A percentile compares a stretch with the other conserved stretches of the same genome.
phyloP scores from a whole-genome alignment of 768 basidiomycete species.

The Chalciporus pseudorubinellus region DNA sequence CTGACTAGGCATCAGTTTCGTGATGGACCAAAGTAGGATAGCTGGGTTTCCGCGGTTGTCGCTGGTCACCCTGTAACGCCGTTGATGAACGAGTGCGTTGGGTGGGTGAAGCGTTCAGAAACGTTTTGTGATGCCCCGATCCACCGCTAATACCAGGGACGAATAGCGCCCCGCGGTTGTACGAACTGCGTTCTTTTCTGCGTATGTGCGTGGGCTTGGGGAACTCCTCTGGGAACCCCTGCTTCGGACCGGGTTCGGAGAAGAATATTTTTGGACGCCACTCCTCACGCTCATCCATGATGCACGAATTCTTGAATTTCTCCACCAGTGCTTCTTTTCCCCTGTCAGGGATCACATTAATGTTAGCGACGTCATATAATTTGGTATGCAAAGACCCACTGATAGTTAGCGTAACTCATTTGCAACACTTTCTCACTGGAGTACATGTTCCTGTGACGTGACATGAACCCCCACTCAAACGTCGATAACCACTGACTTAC shows the following conservation, averaged over 20 bases:
- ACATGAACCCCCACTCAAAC: constrained; percentile 3
- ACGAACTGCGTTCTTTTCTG: constrained; percentile 79
- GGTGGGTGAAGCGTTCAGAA: constrained; percentile 21
- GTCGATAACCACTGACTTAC: constrained; percentile 37
- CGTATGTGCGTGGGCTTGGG: constrained; percentile 78
- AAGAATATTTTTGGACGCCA: constrained; percentile 88
- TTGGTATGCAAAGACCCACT: constrained; percentile 50
- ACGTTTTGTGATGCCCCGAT: constrained; percentile 27
- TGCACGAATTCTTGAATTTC: constrained; percentile 88
- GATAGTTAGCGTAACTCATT: constrained; percentile 91
- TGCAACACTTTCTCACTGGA: constrained; percentile 88
- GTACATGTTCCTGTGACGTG: constrained; percentile 74
- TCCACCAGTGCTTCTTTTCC: constrained; percentile 89
- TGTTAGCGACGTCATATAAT: constrained; percentile 8
- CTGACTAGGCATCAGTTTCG: constrained; percentile 8
- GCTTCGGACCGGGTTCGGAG: constrained; percentile 63
- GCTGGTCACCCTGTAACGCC: constrained; percentile 21
- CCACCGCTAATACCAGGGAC: constrained; percentile 43
- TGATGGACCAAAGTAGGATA: constrained; percentile 5
- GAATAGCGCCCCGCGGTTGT: constrained; percentile 72
- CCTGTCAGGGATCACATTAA: constrained; percentile 35
- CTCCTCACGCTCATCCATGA: constrained; percentile 82
- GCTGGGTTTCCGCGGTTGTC: constrained; percentile 21
- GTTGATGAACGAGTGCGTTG: constrained; percentile 17
- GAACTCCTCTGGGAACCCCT: constrained; percentile 78